phyloP scores from a whole-genome alignment of 805 yeast species.

The Tetrapisispora taiwanensis region DNA sequence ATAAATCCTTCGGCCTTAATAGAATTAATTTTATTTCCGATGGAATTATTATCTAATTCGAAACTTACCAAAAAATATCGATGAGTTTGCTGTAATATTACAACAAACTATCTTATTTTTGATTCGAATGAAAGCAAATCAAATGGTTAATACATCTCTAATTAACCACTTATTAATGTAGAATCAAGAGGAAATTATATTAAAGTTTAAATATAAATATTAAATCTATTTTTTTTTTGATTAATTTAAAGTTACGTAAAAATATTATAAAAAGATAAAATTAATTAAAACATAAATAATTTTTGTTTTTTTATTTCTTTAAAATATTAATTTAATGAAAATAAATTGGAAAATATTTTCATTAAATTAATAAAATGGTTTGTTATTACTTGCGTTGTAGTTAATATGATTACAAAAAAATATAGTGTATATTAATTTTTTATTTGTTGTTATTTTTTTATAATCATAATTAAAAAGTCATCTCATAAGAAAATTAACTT shows the following conservation, averaged over 20 bases:
- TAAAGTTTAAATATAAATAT: not conserved
- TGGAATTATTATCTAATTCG: too few relatives aligned
- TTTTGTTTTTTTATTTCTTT: not conserved
- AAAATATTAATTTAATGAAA: not conserved
- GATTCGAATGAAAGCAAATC: too few relatives aligned
- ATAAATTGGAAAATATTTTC: too few relatives aligned
- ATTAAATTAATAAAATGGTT: not conserved
- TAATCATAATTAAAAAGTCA: constrained; percentile 3
- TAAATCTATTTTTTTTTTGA: not conserved
- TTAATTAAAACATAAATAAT: constrained; percentile 1
- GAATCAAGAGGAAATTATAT: too few relatives aligned
- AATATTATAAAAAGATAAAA: constrained; percentile 3
- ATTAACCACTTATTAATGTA: too few relatives aligned
- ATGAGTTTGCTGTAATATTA: too few relatives aligned
- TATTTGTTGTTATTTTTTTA: not conserved
- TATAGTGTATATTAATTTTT: not conserved
- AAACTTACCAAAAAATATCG: too few relatives aligned
- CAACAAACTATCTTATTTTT: too few relatives aligned
- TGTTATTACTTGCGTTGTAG: not conserved
- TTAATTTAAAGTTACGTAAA: constrained; percentile 2
- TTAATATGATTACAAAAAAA: not conserved
- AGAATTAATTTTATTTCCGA: not conserved
- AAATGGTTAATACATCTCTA: too few relatives aligned
- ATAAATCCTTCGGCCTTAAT: not conserved
- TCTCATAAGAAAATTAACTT: not conserved